Percentiles rank a stretch among this genome's conserved stretches.
Conservation (phyloP, 768 basidiomycete species). For the Podaxis sp. region DNA sequence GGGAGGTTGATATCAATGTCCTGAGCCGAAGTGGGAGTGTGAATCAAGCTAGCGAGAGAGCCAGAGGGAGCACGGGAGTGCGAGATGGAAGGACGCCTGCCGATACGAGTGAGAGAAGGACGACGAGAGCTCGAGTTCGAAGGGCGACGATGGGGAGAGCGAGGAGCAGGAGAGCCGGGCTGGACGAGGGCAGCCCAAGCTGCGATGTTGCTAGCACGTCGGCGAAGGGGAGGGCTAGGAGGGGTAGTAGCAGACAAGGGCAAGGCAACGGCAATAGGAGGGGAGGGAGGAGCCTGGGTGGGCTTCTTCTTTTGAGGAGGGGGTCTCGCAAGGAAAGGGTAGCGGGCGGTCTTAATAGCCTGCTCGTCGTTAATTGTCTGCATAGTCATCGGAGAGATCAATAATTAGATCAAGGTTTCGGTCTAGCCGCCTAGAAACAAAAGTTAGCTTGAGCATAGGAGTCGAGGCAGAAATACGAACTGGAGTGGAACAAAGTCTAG, state of each 20-base stretch:
- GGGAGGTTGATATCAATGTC: slow-evolving; percentile 57
- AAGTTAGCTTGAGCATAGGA: slow-evolving; percentile 3
- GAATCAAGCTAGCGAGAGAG: slow-evolving; percentile 48
- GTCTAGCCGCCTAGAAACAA: slow-evolving; percentile 8
- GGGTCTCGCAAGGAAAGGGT: slow-evolving; percentile 45
- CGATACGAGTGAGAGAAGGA: slow-evolving; percentile 23
- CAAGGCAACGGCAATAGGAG: slow-evolving; percentile 17
- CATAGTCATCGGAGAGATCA: not conserved
- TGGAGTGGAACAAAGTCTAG: slow-evolving; percentile 11
- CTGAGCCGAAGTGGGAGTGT: slow-evolving; percentile 48
- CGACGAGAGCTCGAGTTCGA: slow-evolving; percentile 23
- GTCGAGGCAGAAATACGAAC: slow-evolving; percentile 15
- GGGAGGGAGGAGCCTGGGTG: slow-evolving; percentile 28
- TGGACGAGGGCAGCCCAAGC: slow-evolving; percentile 67
- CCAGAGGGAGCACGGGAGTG: slow-evolving; percentile 41
- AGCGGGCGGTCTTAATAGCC: slow-evolving; percentile 24
- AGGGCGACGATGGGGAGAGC: slow-evolving; percentile 36
- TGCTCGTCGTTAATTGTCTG: slow-evolving; percentile 10
- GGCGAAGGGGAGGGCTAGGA: slow-evolving; percentile 21
- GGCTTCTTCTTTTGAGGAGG: slow-evolving; percentile 37
- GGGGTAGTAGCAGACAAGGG: slow-evolving; percentile 14
- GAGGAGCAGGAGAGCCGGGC: slow-evolving; percentile 62
- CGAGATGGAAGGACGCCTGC: slow-evolving; percentile 31
- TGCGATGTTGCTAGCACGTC: slow-evolving; percentile 50
- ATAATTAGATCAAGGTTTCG: not conserved